phyloP scores from a whole-genome alignment of 2,329 filamentous ascomycete species.

The Microdochium nivale region DNA sequence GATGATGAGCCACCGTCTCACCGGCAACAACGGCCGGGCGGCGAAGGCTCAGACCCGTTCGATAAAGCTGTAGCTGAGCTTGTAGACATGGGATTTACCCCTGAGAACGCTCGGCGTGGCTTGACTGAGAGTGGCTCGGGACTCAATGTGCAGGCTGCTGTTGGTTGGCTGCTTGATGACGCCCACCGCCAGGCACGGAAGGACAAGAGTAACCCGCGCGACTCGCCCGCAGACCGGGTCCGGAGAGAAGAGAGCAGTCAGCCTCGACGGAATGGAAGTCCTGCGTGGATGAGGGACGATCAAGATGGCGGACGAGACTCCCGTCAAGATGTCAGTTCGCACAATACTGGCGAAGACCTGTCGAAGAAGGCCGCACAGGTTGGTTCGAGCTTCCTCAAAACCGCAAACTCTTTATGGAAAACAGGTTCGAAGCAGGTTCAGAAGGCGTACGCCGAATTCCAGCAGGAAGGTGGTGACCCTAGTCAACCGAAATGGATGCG shows the following conservation, averaged over 20 bases:
- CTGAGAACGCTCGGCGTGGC: slow-evolving; percentile 73
- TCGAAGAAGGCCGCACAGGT: slow-evolving; percentile 75
- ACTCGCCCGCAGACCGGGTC: slow-evolving; percentile 31
- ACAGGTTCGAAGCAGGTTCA: slow-evolving; percentile 87
- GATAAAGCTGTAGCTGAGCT: slow-evolving; percentile 81
- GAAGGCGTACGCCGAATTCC: slow-evolving; percentile 83
- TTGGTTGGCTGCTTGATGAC: slow-evolving; percentile 83
- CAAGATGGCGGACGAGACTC: slow-evolving; percentile 31
- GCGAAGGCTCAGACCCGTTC: slow-evolving; percentile 45
- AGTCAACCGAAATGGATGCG: slow-evolving; percentile 95
- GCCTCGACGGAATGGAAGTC: slow-evolving; percentile 30
- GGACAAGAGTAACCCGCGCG: slow-evolving; percentile 53
- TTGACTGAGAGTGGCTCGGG: slow-evolving; percentile 73
- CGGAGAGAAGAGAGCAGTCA: slow-evolving; percentile 24
- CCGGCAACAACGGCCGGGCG: slow-evolving; percentile 10
- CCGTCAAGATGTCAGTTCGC: slow-evolving; percentile 45
- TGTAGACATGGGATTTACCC: slow-evolving; percentile 88
- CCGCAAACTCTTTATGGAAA: slow-evolving; percentile 93
- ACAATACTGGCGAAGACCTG: slow-evolving; percentile 58
- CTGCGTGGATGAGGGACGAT: slow-evolving; percentile 57
- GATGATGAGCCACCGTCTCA: slow-evolving; percentile 29
- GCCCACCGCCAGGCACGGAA: slow-evolving; percentile 72
- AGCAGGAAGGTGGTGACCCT: slow-evolving; percentile 61
- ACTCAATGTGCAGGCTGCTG: slow-evolving; percentile 74
- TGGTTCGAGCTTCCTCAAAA: slow-evolving; percentile 80